Conservation (phyloP, 1,284 basidiomycete species). For the Schizophyllum commune region DNA sequence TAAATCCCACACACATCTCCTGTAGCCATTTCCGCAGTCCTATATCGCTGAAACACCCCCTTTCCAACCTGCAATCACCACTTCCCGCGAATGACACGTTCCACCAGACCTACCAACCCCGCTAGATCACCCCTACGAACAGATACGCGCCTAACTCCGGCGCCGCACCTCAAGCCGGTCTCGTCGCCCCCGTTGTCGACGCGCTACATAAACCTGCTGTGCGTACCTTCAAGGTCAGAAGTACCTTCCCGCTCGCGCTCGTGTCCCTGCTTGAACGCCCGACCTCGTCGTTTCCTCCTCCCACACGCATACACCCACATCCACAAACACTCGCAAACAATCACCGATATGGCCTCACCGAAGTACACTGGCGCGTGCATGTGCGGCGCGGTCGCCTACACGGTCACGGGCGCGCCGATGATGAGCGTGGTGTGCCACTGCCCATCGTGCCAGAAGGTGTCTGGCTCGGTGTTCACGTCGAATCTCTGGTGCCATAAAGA, state of each 20-base stretch:
- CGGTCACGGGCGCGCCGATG: conserved; percentile 26
- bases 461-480: conserved; percentile 29
- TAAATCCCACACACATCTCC: too few relatives aligned
- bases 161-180: too few relatives aligned
- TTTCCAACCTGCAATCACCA: too few relatives aligned
- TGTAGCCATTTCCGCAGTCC: too few relatives aligned
- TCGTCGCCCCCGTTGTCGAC: too few relatives aligned
- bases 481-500: conserved; percentile 25
- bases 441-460: conserved; percentile 28
- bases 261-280: too few relatives aligned
- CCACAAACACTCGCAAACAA: background rate
- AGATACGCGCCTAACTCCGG: background rate
- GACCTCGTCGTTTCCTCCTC: background rate
- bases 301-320: background rate
- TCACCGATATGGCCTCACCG: background rate
- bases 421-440: conserved; percentile 30
- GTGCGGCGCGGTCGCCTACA: conserved; percentile 22
- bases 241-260: background rate
- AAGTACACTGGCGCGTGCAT: conserved; percentile 23
- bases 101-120: background rate
- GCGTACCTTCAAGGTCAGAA: background rate
- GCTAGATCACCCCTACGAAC: background rate
- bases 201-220: background rate
- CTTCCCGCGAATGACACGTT: background rate
- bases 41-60: too few relatives aligned